Conservation (phyloP, 257 asterid species). For the Rehmannia glutinosa region DNA sequence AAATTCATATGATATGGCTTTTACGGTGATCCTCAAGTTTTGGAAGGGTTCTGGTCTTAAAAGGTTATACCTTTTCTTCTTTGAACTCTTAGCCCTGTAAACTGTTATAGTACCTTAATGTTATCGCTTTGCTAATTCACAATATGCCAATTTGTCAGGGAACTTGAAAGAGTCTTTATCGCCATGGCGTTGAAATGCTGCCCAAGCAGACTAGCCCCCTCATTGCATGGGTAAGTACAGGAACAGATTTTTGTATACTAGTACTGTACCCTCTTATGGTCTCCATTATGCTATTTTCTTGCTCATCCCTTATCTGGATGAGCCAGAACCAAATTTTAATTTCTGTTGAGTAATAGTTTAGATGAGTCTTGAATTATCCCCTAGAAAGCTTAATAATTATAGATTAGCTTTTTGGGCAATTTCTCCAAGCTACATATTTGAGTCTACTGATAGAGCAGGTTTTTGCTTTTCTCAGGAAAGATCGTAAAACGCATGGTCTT, state of each 20-base stretch:
- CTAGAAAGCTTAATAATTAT: neutral
- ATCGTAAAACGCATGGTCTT: slow-evolving; percentile 51
- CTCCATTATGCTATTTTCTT: slow-evolving; percentile 1
- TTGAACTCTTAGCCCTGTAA: slow-evolving; percentile 11
- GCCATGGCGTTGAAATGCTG: slow-evolving; percentile 87
- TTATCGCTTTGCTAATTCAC: slow-evolving; percentile 8
- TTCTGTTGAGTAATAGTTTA: neutral
- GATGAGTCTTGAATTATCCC: slow-evolving; percentile 2
- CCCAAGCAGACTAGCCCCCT: slow-evolving; percentile 39
- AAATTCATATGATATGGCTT: slow-evolving; percentile 84
- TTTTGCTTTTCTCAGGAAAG: slow-evolving; percentile 50
- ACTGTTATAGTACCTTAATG: slow-evolving; percentile 14
- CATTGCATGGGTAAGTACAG: slow-evolving; percentile 44
- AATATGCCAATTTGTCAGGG: slow-evolving; percentile 45
- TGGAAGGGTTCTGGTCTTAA: slow-evolving; percentile 84
- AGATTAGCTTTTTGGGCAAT: slow-evolving; percentile 8
- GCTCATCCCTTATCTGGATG: slow-evolving; percentile 6
- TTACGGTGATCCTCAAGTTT: slow-evolving; percentile 75
- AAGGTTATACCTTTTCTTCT: slow-evolving; percentile 45
- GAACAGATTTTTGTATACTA: slow-evolving; percentile 1
- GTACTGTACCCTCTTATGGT: neutral
- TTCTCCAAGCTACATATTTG: slow-evolving; percentile 11
- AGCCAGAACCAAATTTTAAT: neutral
- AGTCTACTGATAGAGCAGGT: slow-evolving; percentile 1
- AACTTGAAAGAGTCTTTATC: slow-evolving; percentile 76